Base-by-base conservation (phyloP, 345 rosid genomes). In the Sisymbrium altissimum region DNA sequence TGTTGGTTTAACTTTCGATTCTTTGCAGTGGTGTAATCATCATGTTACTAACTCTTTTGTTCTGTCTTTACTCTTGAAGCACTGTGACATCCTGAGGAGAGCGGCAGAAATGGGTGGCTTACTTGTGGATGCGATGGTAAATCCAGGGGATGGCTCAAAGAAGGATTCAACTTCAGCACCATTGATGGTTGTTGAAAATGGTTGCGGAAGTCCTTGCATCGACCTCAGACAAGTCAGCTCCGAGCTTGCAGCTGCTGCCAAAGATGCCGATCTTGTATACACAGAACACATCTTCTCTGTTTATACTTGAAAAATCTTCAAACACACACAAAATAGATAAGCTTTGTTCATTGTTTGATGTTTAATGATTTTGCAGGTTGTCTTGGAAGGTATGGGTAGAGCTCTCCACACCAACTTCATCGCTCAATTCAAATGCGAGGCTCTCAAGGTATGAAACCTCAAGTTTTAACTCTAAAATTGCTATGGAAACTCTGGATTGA, bases 381-480 rank as follows among this genome's bases (percentile, higher is more conserved):
- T 95, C 63, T 83, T 95, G 84, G 98, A 95, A 82, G 99, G 99
- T 18, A 95, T 95, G 99, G 99, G 99, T 63, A 91, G 99, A 83
- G 73, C 98, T 74, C 92, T 95, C 44, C 99, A 92, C 44, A 95
- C 98, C 63, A 95, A 92, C 75, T 89, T 88, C 81, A 85, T 85
- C 60, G 94, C 98, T 29, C 84, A 32, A 60, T 92, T 95, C 74
- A 84, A 86, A 76, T 87, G 99, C 59, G 99, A 95, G 38, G 94
- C 88, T 49, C 80, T 95, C 40, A 95, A 94, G 96, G 98, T 87
- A 85, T 64, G 73, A 8, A 48, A 66, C 19, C 19, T 66, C 77
- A 46, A 39, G 56, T 44, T 29, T 9, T 0, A 41, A 41, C 17
- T 50, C 11, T 48, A 30, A 14, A 35, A 35, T 8, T 50, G 68